Percentiles rank a stretch among this genome's conserved stretches.
These are phyloP conservation scores for Dictyophora rubrovolvata DNA, from an alignment of 768 basidiomycete genomes.

Conservation along the genomic window DNA sequence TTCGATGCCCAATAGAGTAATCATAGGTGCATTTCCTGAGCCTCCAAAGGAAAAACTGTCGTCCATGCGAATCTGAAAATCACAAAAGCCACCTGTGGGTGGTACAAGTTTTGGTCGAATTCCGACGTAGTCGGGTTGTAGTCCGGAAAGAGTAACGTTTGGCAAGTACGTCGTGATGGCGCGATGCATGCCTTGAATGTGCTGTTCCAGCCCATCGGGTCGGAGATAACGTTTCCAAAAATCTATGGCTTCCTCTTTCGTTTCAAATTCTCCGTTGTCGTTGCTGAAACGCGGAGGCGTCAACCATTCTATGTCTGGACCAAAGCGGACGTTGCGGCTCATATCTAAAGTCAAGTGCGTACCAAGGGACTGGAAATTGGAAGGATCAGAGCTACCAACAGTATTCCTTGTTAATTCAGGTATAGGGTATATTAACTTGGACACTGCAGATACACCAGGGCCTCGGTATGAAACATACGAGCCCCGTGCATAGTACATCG, in stretches of 20 bases:
- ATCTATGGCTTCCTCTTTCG: constrained; percentile 41
- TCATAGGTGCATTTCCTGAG: constrained; percentile 38
- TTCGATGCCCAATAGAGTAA: constrained; percentile 84
- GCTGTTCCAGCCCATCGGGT: constrained; percentile 44
- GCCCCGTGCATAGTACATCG: constrained; percentile 74
- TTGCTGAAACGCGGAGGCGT: constrained; percentile 25
- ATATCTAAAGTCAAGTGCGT: constrained; percentile 88
- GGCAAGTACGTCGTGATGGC: constrained; percentile 73
- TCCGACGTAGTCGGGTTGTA: constrained; percentile 77
- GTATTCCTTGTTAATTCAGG: constrained; percentile 30
- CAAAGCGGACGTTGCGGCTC: constrained; percentile 77
- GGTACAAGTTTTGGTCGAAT: constrained; percentile 81
- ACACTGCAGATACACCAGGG: constrained; percentile 55
- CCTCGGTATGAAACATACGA: constrained; percentile 86
- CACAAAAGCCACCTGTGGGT: constrained; percentile 67
- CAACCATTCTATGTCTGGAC: constrained; percentile 89
- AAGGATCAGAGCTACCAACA: constrained; percentile 27
- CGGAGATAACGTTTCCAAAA: constrained; percentile 67
- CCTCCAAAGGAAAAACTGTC: constrained; percentile 33
- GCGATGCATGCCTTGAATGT: constrained; percentile 50
- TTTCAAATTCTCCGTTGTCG: constrained; percentile 18
- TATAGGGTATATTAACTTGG: constrained; percentile 85
- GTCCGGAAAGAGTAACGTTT: constrained; percentile 42
- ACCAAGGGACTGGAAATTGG: constrained; percentile 73
- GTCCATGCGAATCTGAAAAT: constrained; percentile 68